Evolutionary conservation across 164 flowering plant species (phyloP).

Genomic region (Vitis vinifera): ASM3070453v1 NC_081807.1:3714001-3714500

Average conservation of each 20-base stretch:
- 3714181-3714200: conserved; percentile 93
- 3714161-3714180: conserved; percentile 91
- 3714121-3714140: conserved; percentile 56
- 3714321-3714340: conserved; percentile 89
- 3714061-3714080: no score
- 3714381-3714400: conserved; percentile 86
- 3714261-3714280: conserved; percentile 98
- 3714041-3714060: no score
- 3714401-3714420: conserved; percentile 93
- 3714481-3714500: conserved; percentile 97
- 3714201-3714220: conserved; percentile 98
- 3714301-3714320: conserved; percentile 98
- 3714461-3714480: conserved; percentile 92
- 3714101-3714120: no score
- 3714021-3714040: no score
- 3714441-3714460: conserved; percentile 86
- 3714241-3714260: conserved; percentile 97
- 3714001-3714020: no score
- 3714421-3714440: conserved; percentile 91
- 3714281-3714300: conserved; percentile 93
- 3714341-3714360: conserved; percentile 74
- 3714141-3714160: conserved; percentile 93
- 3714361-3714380: conserved; percentile 75
- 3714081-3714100: no score
- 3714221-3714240: conserved; percentile 97